Conservation (phyloP, 2,329 filamentous ascomycete genomes). For the Annulohypoxylon truncatum region DNA sequence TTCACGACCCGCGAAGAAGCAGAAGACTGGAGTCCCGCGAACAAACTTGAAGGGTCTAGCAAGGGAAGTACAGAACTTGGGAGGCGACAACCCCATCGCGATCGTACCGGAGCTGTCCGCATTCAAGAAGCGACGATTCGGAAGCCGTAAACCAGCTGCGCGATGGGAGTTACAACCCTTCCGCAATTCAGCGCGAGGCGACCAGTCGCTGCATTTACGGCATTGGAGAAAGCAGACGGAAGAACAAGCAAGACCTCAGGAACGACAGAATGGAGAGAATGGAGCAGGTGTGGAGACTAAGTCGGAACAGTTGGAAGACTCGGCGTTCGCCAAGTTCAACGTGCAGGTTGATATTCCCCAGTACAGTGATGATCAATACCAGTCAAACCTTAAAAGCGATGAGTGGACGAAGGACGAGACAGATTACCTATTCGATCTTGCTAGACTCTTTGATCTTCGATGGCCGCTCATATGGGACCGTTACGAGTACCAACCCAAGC, state of each 20-base stretch:
- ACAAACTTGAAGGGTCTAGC: constrained; percentile 72
- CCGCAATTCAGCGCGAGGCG: constrained; percentile 79
- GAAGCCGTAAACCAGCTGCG: constrained; percentile 65
- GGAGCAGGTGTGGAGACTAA: constrained; percentile 54
- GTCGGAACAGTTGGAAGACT: constrained; percentile 65
- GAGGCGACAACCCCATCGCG: constrained; percentile 74
- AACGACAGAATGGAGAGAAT: constrained; percentile 47
- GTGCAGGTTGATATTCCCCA: constrained; percentile 80
- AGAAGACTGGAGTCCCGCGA: constrained; percentile 71
- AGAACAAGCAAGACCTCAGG: constrained; percentile 46
- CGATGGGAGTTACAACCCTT: constrained; percentile 78
- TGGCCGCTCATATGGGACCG: constrained; percentile 95
- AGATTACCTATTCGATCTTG: constrained; percentile 84
- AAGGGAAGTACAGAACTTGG: constrained; percentile 73
- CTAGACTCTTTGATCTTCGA: constrained; percentile 82
- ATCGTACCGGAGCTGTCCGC: constrained; percentile 70
- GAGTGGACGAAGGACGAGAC: constrained; percentile 96
- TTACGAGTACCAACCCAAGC: constrained; percentile 76
- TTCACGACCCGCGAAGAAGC: constrained; percentile 76
- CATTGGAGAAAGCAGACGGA: constrained; percentile 82
- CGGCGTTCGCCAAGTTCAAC: constrained; percentile 86
- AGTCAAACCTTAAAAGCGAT: constrained; percentile 74
- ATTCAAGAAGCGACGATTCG: constrained; percentile 69
- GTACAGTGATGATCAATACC: constrained; percentile 91
- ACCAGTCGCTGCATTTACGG: constrained; percentile 73